A percentile compares a stretch with the other conserved stretches of the same genome.
These are phyloP conservation scores for Candida ponderosae DNA, from an alignment of 805 yeast species.

Conservation along the genomic window DNA sequence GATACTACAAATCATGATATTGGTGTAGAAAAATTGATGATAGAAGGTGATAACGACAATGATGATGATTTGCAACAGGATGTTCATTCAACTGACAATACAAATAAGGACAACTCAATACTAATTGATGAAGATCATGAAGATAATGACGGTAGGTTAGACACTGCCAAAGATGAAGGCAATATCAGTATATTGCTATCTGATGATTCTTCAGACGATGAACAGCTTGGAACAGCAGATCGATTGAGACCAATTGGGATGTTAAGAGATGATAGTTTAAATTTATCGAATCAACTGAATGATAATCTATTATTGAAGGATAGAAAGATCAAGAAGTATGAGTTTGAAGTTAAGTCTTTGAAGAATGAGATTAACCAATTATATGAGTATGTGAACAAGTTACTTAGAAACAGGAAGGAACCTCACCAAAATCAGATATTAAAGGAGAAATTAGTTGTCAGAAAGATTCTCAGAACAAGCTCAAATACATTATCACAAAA, in stretches of 20 bases:
- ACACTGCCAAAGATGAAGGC: not conserved
- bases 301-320: conserved; percentile 9
- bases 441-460: conserved; percentile 16
- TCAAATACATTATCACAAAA: conserved; percentile 4
- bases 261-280: not conserved
- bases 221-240: not conserved
- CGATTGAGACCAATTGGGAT: not conserved
- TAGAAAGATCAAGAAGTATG: conserved; percentile 2
- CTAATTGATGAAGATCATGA: not conserved
- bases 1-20: too few species aligned
- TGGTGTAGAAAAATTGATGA: too few species aligned
- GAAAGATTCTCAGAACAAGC: conserved; percentile 17
- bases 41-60: too few species aligned
- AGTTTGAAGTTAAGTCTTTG: conserved; percentile 15
- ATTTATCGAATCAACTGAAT: conserved; percentile 4
- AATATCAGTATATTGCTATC: too few species aligned
- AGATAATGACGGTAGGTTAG: not conserved
- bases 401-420: conserved; percentile 11
- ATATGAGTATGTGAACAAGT: conserved; percentile 16
- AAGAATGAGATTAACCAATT: conserved; percentile 18
- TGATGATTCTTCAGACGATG: too few species aligned
- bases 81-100: not conserved
- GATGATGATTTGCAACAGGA: not conserved
- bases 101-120: not conserved
- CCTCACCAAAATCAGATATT: conserved; percentile 14